Evolutionary conservation across 2,329 filamentous ascomycete genomes (phyloP).

Genomic region (Botrytis aclada): DNA sequence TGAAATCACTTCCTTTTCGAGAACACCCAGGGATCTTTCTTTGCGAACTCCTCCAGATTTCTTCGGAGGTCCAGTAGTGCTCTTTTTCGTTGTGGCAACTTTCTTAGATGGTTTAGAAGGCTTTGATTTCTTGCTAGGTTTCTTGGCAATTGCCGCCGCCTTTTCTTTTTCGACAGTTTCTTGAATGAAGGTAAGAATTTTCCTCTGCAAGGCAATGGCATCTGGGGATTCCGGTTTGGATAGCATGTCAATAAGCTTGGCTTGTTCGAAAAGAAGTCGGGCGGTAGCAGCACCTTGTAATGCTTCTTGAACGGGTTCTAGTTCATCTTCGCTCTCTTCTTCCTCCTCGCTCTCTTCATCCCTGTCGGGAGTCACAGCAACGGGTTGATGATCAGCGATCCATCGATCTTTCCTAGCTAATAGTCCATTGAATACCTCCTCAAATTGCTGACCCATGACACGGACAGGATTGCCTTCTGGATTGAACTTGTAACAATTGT

Average conservation of each 20-base stretch:
- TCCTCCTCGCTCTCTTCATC: constrained; percentile 63
- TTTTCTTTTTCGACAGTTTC: constrained; percentile 43
- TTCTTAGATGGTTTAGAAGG: constrained; percentile 42
- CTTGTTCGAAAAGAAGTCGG: constrained; percentile 52
- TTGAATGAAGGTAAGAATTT: constrained; percentile 66
- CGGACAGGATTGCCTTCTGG: constrained; percentile 73
- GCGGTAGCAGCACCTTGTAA: constrained; percentile 42
- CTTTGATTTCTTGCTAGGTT: constrained; percentile 56
- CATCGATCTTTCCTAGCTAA: constrained; percentile 79
- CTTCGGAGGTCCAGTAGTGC: constrained; percentile 44
- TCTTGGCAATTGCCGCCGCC: constrained; percentile 21
- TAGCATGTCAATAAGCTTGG: constrained; percentile 55
- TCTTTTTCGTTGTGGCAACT: constrained; percentile 28
- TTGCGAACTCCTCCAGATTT: constrained; percentile 25
- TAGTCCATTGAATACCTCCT: constrained; percentile 70
- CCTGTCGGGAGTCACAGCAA: constrained; percentile 59
- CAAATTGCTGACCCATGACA: constrained; percentile 65
- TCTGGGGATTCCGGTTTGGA: constrained; percentile 51
- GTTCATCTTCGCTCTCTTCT: constrained; percentile 52
- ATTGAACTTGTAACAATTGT: constrained; percentile 93
- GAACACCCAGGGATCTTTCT: constrained; percentile 61
- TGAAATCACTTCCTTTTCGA: constrained; percentile 90
- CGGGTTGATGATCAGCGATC: constrained; percentile 70
- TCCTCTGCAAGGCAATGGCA: constrained; percentile 32
- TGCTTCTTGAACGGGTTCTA: constrained; percentile 37